Evolutionary conservation across 257 asterid genomes (phyloP).

Genomic region (Primulina tabacum): DNA sequence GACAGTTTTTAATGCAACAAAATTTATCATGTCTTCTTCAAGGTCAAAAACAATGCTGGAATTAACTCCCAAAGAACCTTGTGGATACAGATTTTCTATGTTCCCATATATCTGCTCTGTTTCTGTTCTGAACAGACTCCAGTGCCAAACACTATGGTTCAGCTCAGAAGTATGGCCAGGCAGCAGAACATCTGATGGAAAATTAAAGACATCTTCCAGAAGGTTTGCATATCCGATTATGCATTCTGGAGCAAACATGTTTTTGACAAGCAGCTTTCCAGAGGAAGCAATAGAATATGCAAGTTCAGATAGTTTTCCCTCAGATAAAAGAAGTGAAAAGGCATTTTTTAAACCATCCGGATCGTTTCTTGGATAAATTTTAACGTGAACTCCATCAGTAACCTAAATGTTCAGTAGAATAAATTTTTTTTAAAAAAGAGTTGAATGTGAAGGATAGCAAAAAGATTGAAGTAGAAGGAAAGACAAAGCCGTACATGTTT

Average conservation of each 20-base stretch:
- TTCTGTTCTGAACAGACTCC: constrained; percentile 60
- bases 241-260: constrained; percentile 87
- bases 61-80: constrained; percentile 41
- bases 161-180: constrained; percentile 64
- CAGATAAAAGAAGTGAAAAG: constrained; percentile 64
- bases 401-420: constrained; percentile 48
- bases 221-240: constrained; percentile 57
- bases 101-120: constrained; percentile 40
- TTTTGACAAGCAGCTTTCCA: constrained; percentile 71
- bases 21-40: constrained; percentile 52
- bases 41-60: constrained; percentile 61
- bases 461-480: constrained; percentile 26
- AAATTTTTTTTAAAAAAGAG: constrained; percentile 18
- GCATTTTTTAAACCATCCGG: constrained; percentile 61
- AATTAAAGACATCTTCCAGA: constrained; percentile 67
- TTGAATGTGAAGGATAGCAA: constrained; percentile 21
- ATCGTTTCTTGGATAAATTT: constrained; percentile 54
- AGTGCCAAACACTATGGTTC: constrained; percentile 66
- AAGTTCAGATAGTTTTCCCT: constrained; percentile 55
- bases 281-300: constrained; percentile 74
- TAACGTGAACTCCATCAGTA: constrained; percentile 82
- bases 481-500: constrained; percentile 55
- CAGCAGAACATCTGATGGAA: constrained; percentile 84
- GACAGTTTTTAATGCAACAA: constrained; percentile 37
- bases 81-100: constrained; percentile 29